These are phyloP conservation scores for Triticum urartu DNA, from an alignment of 176 grass and related monocot species.

Conservation along the genomic window DNA sequence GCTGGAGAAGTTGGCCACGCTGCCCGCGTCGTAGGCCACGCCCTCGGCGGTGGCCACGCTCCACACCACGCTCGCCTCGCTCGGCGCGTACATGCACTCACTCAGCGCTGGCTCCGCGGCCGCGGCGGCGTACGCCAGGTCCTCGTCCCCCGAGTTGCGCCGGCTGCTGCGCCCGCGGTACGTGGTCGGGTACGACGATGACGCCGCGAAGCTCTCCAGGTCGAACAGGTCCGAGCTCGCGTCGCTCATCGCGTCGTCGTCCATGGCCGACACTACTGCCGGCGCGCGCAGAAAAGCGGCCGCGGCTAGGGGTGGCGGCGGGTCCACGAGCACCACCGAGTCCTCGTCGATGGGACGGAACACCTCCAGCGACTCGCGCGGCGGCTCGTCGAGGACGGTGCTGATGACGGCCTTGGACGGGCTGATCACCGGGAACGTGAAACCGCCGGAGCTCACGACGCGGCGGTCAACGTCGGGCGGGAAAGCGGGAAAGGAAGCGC, in stretches of 20 bases:
- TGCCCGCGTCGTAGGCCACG: constrained; percentile 46
- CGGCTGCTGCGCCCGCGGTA: constrained; percentile 41
- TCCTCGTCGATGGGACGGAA: constrained; percentile 54
- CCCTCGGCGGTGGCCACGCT: constrained; percentile 68
- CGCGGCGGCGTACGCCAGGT: constrained; percentile 2
- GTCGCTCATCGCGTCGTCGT: constrained; percentile 66
- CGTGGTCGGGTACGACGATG: constrained; percentile 49
- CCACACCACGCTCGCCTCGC: constrained; percentile 80
- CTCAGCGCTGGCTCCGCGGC: constrained; percentile 44
- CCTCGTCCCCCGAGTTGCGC: constrained; percentile 46
- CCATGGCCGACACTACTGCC: not conserved
- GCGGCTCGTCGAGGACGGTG: constrained; percentile 24
- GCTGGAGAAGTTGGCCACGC: constrained; percentile 70
- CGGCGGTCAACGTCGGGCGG: constrained; percentile 18
- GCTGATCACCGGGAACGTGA: constrained; percentile 44
- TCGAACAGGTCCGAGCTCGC: constrained; percentile 79
- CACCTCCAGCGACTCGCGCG: constrained; percentile 65
- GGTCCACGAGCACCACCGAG: constrained; percentile 35
- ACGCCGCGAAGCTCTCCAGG: constrained; percentile 65
- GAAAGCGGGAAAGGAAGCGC: not conserved
- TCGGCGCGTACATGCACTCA: constrained; percentile 67
- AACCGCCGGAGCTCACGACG: constrained; percentile 29
- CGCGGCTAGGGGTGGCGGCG: not conserved
- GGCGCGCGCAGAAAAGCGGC: not conserved
- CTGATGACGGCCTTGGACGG: not conserved